phyloP scores from a whole-genome alignment of 768 basidiomycete species.

The Lenzites betulinus region DNA sequence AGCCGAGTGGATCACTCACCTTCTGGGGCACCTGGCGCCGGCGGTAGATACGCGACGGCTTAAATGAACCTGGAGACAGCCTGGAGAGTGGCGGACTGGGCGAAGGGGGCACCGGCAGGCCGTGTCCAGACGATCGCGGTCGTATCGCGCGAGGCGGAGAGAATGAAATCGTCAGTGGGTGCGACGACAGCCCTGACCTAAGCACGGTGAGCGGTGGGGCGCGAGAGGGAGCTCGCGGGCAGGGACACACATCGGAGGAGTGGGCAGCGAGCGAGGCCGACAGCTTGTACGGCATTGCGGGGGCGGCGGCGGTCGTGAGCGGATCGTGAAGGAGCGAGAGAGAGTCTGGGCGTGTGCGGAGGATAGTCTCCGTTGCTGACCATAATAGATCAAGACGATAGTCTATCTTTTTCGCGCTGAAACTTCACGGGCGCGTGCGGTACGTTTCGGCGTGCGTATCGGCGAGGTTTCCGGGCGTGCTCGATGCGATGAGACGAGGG shows the following conservation, averaged over 20 bases:
- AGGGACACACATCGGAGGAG: constrained; percentile 66
- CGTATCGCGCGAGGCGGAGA: constrained; percentile 91
- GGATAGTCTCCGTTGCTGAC: no score
- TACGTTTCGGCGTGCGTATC: no score
- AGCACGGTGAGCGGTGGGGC: constrained; percentile 27
- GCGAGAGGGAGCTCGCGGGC: constrained; percentile 4
- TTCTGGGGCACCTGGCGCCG: constrained; percentile 66
- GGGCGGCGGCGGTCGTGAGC: constrained; percentile 12
- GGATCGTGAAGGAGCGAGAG: constrained; percentile 24
- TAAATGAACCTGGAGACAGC: constrained; percentile 80
- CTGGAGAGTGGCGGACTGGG: constrained; percentile 52
- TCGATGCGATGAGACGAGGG: no score
- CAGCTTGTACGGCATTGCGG: constrained; percentile 70
- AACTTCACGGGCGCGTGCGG: no score
- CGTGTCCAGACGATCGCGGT: constrained; percentile 87
- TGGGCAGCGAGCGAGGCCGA: constrained; percentile 73
- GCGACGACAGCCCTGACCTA: constrained; percentile 85
- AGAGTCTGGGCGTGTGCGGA: constrained; percentile 18
- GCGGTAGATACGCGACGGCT: constrained; percentile 75
- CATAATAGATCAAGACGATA: no score
- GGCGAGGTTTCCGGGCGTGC: no score
- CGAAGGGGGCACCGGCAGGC: constrained; percentile 51
- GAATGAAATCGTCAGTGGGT: constrained; percentile 72
- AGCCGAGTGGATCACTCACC: constrained; percentile 45
- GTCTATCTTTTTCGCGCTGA: no score